A percentile compares a stretch with the other conserved stretches of the same genome.
Conservation (phyloP, 257 asterid species). For the Solanum ahanhuiri region DNA sequence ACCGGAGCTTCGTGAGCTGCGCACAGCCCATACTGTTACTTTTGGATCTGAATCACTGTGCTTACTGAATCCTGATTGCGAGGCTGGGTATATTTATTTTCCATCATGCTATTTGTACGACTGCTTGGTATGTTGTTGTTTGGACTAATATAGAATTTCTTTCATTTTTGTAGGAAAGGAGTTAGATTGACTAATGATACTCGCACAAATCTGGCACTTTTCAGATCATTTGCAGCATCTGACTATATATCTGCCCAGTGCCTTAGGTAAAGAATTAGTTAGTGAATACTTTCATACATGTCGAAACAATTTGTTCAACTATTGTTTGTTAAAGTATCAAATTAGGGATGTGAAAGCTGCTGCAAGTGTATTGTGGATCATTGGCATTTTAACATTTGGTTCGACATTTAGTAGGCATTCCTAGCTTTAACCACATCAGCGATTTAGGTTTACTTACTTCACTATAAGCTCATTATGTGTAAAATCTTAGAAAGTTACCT, state of each 20-base stretch:
- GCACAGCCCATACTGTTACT: conserved; percentile 69
- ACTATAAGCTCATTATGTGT: background rate
- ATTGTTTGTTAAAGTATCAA: background rate
- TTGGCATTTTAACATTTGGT: background rate
- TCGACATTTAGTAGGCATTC: background rate
- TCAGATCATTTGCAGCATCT: conserved; percentile 74
- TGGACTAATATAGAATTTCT: background rate
- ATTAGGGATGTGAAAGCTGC: background rate
- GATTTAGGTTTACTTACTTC: background rate
- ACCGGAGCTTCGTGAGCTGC: conserved; percentile 93
- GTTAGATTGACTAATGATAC: conserved; percentile 54
- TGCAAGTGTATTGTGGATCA: background rate
- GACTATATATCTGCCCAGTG: conserved; percentile 93
- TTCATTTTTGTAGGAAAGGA: conserved; percentile 39
- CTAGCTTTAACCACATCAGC: background rate
- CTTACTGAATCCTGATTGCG: conserved; percentile 59
- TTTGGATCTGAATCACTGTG: conserved; percentile 79
- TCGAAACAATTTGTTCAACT: background rate
- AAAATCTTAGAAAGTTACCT: background rate
- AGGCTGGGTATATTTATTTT: conserved; percentile 63
- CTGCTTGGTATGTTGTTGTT: background rate
- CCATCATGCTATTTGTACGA: background rate
- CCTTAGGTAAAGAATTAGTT: conserved; percentile 43
- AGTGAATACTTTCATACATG: background rate
- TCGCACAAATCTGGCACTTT: conserved; percentile 76